Conservation (phyloP, 306 rosid genomes). For the Erythrophleum fordii region DNA sequence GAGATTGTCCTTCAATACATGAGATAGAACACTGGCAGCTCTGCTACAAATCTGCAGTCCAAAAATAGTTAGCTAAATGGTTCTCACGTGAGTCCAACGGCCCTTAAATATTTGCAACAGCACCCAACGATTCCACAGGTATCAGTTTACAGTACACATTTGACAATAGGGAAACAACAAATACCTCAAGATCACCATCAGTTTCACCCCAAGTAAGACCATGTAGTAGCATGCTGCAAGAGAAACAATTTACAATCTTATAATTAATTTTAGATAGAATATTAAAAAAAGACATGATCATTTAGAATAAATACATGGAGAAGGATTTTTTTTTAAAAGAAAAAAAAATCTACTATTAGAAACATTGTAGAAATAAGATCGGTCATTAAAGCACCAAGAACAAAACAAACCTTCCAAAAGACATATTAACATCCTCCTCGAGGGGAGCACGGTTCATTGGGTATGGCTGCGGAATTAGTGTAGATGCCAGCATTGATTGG, state of each 20-base stretch:
- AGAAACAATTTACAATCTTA: constrained; percentile 37
- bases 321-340: not conserved
- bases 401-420: constrained; percentile 90
- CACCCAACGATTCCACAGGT: constrained; percentile 30
- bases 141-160: constrained; percentile 7
- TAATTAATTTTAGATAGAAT: constrained; percentile 29
- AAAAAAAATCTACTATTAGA: not conserved
- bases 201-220: constrained; percentile 87
- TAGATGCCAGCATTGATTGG: constrained; percentile 88
- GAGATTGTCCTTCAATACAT: constrained; percentile 79
- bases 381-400: constrained; percentile 31
- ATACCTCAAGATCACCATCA: constrained; percentile 90
- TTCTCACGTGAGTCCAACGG: not conserved
- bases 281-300: constrained; percentile 27
- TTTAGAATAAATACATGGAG: constrained; percentile 22
- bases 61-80: constrained; percentile 39
- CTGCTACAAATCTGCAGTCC: constrained; percentile 82
- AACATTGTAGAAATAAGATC: constrained; percentile 3
- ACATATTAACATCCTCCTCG: constrained; percentile 91
- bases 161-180: constrained; percentile 15
- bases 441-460: constrained; percentile 66
- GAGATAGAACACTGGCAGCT: constrained; percentile 95
- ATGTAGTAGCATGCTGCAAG: constrained; percentile 83
- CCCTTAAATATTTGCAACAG: constrained; percentile 9
- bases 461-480: constrained; percentile 89